Evolutionary conservation across 345 rosid species (phyloP).

Genomic region (Noccaea bulbosa): DNA sequence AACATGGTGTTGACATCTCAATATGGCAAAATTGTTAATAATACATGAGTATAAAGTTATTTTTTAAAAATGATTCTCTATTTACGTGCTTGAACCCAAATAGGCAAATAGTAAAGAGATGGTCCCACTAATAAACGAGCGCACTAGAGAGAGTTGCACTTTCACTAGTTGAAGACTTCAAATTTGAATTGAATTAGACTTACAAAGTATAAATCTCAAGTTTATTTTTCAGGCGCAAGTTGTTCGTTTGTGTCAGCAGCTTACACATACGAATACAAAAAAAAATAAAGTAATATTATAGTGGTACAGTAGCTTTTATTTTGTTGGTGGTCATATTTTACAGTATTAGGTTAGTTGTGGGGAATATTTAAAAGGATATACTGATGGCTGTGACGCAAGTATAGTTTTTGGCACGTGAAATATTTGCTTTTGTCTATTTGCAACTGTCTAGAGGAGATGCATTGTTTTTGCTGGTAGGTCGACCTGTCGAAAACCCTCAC

Average conservation of each 20-base stretch:
- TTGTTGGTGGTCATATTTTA: constrained; percentile 29
- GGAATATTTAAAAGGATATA: constrained; percentile 38
- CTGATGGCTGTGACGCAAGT: constrained; percentile 31
- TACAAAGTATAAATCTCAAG: background rate
- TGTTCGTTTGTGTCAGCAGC: constrained; percentile 24
- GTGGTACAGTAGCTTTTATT: background rate
- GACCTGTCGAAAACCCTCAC: constrained; percentile 21
- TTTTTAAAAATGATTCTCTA: too few species aligned
- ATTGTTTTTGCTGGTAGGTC: constrained; percentile 36
- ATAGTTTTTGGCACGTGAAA: constrained; percentile 41
- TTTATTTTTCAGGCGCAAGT: constrained; percentile 20
- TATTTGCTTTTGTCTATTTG: constrained; percentile 8
- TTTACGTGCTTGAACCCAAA: constrained; percentile 6
- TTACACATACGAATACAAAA: background rate
- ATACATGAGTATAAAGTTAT: too few species aligned
- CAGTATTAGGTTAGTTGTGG: background rate
- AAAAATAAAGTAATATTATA: background rate
- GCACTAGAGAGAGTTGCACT: constrained; percentile 14
- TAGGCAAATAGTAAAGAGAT: background rate
- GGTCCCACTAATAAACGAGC: constrained; percentile 8
- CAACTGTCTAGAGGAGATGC: constrained; percentile 29
- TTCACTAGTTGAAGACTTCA: constrained; percentile 25
- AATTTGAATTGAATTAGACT: constrained; percentile 31
- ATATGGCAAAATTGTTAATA: too few species aligned
- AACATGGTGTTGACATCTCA: too few species aligned